Evolutionary conservation across 108 stramenopile species (phyloP), one percentile per base, ranked within the genome.

Genomic region (Nitzschia inconspicua): DNA sequence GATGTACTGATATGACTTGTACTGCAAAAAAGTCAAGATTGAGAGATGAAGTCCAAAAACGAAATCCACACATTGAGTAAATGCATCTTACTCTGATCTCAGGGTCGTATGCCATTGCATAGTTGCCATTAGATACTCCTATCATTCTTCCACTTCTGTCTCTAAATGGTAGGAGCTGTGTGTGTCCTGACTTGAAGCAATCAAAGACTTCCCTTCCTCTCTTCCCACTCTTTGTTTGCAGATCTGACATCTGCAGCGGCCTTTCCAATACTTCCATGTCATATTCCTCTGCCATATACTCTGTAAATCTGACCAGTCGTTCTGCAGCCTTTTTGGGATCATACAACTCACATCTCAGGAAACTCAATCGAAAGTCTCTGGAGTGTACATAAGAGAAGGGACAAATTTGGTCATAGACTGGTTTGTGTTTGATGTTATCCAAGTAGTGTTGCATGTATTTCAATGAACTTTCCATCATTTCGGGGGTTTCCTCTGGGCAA

Each of bases 111-210:
- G 37, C n/a, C 37, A 39, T 39, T 39, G 11, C 37, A 39, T 39
- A 14, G 14, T 11, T 39, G 11, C 11, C 11, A n/a, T 14, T 14
- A 39, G n/a, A 11, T 39, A 39, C 37, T 1, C 37, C 37, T 4
- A 49, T 24, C 14, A 29, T 26, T 49, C 48, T 49, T 16, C 48
- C 48, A 29, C 48, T 49, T 49, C 48, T 19, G 30, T 49, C 48
- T 49, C 48, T 24, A 24, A 29, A 49, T n/a, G 48, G 48, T 14
- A 49, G 25, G 2, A 49, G 2, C 30, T 49, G 48, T 11, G n/a
- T 14, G n/a, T 39, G 37, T 14, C 37, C 37, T 39, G 37, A 39
- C n/a, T 39, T 39, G 37, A 39, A n/a, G n/a, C 11, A 39, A 39
- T 39, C n/a, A n/a, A 14, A 0, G 11, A n/a, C n/a, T 39, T 39